A percentile compares a stretch with the other conserved stretches of the same genome.
phyloP scores from a whole-genome alignment of 2,329 filamentous ascomycete genomes.

The Fusarium sp. region DNA sequence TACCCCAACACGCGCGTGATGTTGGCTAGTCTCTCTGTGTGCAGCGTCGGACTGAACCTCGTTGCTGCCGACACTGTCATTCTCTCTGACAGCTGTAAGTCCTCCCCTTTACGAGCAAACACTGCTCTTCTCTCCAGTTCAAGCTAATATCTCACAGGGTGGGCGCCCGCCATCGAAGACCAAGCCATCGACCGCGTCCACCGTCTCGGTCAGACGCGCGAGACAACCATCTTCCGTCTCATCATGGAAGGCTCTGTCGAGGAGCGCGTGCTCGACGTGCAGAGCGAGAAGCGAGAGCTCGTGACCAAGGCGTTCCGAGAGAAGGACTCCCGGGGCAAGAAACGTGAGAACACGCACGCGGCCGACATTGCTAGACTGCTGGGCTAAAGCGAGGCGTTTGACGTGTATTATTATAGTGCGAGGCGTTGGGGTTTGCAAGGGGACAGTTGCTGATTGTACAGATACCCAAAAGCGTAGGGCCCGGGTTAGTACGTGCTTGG shows the following conservation, averaged over 20 bases:
- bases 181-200: slow-evolving; percentile 92
- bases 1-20: slow-evolving; percentile 77
- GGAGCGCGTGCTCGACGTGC: slow-evolving; percentile 81
- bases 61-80: slow-evolving; percentile 88
- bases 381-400: slow-evolving; percentile 30
- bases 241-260: slow-evolving; percentile 85
- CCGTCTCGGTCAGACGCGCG: slow-evolving; percentile 81
- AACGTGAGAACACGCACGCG: slow-evolving; percentile 67
- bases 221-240: slow-evolving; percentile 82
- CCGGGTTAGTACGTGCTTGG: background rate
- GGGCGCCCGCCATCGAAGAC: slow-evolving; percentile 92
- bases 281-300: slow-evolving; percentile 80
- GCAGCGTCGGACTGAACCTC: slow-evolving; percentile 86
- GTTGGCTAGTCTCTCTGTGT: slow-evolving; percentile 84
- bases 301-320: slow-evolving; percentile 85
- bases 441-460: background rate
- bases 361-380: slow-evolving; percentile 65
- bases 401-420: too few species aligned
- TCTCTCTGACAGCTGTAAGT: slow-evolving; percentile 77
- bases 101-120: background rate
- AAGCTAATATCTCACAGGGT: slow-evolving; percentile 63
- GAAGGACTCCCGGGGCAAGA: slow-evolving; percentile 63
- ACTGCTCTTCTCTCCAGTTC: background rate
- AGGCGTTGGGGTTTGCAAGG: slow-evolving; percentile 5
- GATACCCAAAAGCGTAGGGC: slow-evolving; percentile 7